Conservation (phyloP, 164 flowering plant genomes). For the Piper longum region DNA sequence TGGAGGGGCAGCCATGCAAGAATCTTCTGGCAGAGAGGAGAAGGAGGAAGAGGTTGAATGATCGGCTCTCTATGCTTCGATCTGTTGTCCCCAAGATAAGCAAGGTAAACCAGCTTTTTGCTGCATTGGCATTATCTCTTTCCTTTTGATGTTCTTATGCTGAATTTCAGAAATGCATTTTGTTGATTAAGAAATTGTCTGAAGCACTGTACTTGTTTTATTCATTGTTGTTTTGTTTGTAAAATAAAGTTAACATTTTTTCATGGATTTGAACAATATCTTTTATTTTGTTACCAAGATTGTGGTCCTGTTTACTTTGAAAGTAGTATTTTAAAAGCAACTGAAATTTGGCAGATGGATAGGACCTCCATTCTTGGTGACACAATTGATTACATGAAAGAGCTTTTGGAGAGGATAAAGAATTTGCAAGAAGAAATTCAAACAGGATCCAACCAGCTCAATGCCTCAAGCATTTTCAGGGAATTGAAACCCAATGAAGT, state of each 20-base stretch:
- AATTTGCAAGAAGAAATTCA: conserved; percentile 44
- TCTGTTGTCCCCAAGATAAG: conserved; percentile 95
- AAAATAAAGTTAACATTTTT: too few relatives aligned
- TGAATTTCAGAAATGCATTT: background rate
- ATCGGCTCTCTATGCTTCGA: conserved; percentile 87
- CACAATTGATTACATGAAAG: conserved; percentile 85
- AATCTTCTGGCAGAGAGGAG: conserved; percentile 95
- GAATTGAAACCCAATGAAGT: conserved; percentile 48
- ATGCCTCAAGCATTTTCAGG: conserved; percentile 32
- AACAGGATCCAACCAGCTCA: conserved; percentile 20
- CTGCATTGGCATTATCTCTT: background rate
- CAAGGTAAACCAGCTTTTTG: conserved; percentile 35
- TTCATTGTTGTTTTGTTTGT: background rate
- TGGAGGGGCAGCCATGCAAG: conserved; percentile 77
- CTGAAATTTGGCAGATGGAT: conserved; percentile 51
- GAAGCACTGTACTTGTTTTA: too few relatives aligned
- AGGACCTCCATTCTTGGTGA: conserved; percentile 92
- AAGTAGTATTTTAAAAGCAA: background rate
- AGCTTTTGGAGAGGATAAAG: conserved; percentile 60
- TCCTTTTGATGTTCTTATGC: background rate
- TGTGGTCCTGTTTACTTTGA: background rate
- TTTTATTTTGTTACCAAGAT: background rate
- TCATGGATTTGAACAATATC: too few relatives aligned
- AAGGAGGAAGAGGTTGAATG: conserved; percentile 76
- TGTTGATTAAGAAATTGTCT: too few relatives aligned